Percentiles rank a stretch among this genome's conserved stretches.
Conservation (phyloP, 2,329 filamentous ascomycete genomes). For the Paraphaeosphaeria minitans region DNA sequence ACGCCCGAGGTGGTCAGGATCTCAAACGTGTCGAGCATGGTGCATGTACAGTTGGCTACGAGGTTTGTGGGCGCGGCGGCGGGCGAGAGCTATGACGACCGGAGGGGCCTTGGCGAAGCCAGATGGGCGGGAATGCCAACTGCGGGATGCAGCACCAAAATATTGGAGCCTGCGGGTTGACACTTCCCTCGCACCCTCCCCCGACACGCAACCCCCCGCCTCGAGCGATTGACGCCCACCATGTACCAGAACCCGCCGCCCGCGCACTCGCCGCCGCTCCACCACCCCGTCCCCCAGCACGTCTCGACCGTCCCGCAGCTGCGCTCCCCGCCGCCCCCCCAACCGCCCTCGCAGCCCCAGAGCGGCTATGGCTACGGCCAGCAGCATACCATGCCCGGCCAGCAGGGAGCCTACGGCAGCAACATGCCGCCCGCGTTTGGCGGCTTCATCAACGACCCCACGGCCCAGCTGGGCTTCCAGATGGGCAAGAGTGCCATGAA, state of each 20-base stretch:
- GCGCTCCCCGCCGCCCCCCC: constrained; percentile 86
- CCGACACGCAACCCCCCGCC: neutral
- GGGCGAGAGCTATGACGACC: constrained; percentile 35
- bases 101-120: constrained; percentile 29
- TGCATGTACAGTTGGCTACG: constrained; percentile 1
- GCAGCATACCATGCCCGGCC: constrained; percentile 49
- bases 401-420: constrained; percentile 24
- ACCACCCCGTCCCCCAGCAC: constrained; percentile 97
- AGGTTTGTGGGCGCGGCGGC: constrained; percentile 7
- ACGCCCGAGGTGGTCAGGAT: constrained; percentile 95
- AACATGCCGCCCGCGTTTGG: constrained; percentile 70
- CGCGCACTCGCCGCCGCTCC: constrained; percentile 79
- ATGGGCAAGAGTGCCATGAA: constrained; percentile 90
- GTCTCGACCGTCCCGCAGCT: constrained; percentile 97
- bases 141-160: constrained; percentile 9
- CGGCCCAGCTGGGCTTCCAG: constrained; percentile 92
- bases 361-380: constrained; percentile 75
- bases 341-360: constrained; percentile 70
- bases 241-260: constrained; percentile 82
- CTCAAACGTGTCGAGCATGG: constrained; percentile 95
- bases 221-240: constrained; percentile 36
- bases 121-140: constrained; percentile 17
- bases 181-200: neutral
- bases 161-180: neutral
- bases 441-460: constrained; percentile 94